Percentiles rank a stretch among this genome's conserved stretches.
Conservation (phyloP, 345 rosid genomes). For the Linum usitatissimum region DNA sequence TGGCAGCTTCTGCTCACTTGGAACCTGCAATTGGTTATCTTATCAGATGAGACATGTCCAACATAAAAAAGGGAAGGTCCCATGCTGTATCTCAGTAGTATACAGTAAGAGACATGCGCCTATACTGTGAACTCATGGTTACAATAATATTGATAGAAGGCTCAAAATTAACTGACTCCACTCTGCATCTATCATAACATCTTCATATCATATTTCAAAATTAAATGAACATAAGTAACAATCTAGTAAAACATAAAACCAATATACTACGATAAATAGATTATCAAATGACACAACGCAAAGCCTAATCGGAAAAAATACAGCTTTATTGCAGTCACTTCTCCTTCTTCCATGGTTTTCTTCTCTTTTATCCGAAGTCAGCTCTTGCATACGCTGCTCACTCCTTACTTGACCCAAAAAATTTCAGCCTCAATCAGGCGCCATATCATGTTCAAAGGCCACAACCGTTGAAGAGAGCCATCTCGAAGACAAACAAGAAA, state of each 20-base stretch:
- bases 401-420: neutral
- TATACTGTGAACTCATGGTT: neutral
- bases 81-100: constrained; percentile 4
- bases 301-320: neutral
- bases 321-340: neutral
- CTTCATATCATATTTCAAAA: neutral
- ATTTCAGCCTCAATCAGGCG: neutral
- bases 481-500: neutral
- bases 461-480: neutral
- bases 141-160: neutral
- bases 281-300: neutral
- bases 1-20: constrained; percentile 97
- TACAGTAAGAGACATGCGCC: neutral
- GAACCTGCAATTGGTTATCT: constrained; percentile 68
- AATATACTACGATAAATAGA: neutral
- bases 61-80: neutral
- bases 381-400: neutral
- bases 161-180: neutral
- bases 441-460: neutral
- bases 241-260: neutral
- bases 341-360: neutral
- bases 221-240: neutral
- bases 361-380: no score
- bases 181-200: neutral
- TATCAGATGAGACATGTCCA: constrained; percentile 29